Conservation (phyloP, 202 grass and related monocot genomes). For the Cymbopogon flexuosus region DNA sequence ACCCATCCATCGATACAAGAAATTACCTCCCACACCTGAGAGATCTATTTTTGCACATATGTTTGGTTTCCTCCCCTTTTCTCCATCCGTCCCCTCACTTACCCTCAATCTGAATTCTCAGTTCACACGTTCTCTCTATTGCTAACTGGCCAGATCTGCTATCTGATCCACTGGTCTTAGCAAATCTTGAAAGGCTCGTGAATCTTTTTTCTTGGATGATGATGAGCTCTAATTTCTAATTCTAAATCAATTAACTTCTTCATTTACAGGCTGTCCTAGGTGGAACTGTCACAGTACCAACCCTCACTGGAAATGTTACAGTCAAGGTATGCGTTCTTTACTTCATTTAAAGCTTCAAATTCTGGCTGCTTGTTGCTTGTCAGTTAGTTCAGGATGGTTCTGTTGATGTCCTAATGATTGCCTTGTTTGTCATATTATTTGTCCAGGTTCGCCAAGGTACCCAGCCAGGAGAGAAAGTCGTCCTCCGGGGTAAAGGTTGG, state of each 20-base stretch:
- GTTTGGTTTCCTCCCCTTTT: not conserved
- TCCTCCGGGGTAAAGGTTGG: constrained; percentile 81
- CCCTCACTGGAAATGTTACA: constrained; percentile 91
- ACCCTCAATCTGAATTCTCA: not conserved
- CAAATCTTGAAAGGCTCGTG: not conserved
- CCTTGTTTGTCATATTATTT: constrained; percentile 1
- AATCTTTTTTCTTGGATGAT: constrained; percentile 11
- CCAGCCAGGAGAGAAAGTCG: constrained; percentile 89
- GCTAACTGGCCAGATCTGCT: not conserved
- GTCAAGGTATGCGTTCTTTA: constrained; percentile 54
- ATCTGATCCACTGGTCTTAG: not conserved
- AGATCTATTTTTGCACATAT: not conserved
- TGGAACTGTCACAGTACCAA: constrained; percentile 75
- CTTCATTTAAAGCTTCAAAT: not conserved
- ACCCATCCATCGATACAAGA: not conserved
- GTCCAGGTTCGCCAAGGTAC: constrained; percentile 80
- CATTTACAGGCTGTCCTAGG: constrained; percentile 79
- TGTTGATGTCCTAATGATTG: constrained; percentile 3
- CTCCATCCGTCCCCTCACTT: not conserved
- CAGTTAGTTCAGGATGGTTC: not conserved
- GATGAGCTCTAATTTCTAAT: constrained; percentile 5
- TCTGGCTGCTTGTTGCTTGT: not conserved
- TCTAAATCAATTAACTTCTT: constrained; percentile 7
- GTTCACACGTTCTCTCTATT: not conserved
- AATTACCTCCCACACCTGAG: not conserved